Evolutionary conservation across 2,329 filamentous ascomycete species (phyloP).

Genomic region (Aspergillus versicolor): DNA sequence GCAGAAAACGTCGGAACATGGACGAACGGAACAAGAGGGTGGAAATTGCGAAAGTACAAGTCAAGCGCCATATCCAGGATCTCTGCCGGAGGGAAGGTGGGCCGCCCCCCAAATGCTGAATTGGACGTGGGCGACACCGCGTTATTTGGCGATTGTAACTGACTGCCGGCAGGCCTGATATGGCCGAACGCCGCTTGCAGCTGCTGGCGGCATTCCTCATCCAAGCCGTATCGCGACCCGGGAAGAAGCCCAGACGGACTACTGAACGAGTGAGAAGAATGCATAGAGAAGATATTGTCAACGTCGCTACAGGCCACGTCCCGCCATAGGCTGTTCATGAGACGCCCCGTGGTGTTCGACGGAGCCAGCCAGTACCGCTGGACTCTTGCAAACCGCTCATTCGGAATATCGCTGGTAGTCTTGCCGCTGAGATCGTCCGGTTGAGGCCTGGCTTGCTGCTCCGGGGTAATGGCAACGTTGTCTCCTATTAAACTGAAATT

Average conservation of each 20-base stretch:
- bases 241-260: constrained; percentile 24
- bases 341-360: constrained; percentile 36
- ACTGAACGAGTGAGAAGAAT: constrained; percentile 20
- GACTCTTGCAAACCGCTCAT: constrained; percentile 43
- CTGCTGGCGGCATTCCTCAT: constrained; percentile 43
- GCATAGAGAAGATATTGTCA: constrained; percentile 42
- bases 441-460: constrained; percentile 25
- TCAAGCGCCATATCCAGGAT: constrained; percentile 56
- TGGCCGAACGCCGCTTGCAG: constrained; percentile 39
- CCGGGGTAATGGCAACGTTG: constrained; percentile 19
- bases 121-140: constrained; percentile 20
- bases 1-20: constrained; percentile 55
- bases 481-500: constrained; percentile 26
- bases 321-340: constrained; percentile 44
- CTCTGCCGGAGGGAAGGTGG: constrained; percentile 50
- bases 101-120: constrained; percentile 26
- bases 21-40: constrained; percentile 54
- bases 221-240: constrained; percentile 38
- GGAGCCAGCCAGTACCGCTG: constrained; percentile 45
- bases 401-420: constrained; percentile 33
- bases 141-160: constrained; percentile 20
- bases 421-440: constrained; percentile 23
- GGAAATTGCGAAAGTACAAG: constrained; percentile 55
- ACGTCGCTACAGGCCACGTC: constrained; percentile 36
- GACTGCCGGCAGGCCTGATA: constrained; percentile 13